Conservation (phyloP, 768 basidiomycete genomes). For the Flagelloscypha sp. region DNA sequence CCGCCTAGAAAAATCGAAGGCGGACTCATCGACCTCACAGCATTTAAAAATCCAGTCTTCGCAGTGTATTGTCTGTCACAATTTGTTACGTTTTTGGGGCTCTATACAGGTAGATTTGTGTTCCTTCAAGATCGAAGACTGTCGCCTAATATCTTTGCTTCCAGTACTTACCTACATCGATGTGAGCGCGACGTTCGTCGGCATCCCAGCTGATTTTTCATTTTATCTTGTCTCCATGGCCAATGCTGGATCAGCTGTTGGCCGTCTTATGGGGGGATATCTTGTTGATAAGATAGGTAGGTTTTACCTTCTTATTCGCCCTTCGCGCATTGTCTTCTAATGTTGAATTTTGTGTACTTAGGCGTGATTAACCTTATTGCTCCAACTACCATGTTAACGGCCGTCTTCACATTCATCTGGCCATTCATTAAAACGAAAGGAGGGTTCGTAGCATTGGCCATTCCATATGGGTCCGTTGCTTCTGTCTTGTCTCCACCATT, state of each 20-base stretch:
- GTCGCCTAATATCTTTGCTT: not conserved
- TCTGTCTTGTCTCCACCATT: not conserved
- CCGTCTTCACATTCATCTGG: constrained; percentile 38
- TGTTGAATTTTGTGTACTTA: constrained; percentile 1
- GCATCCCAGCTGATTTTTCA: constrained; percentile 24
- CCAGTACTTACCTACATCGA: constrained; percentile 38
- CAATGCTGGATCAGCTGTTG: constrained; percentile 36
- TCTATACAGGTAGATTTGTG: constrained; percentile 31
- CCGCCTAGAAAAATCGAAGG: constrained; percentile 29
- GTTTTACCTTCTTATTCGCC: constrained; percentile 23
- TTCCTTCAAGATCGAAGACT: not conserved
- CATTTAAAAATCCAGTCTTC: constrained; percentile 28
- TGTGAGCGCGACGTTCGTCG: constrained; percentile 24
- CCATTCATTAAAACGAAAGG: constrained; percentile 28
- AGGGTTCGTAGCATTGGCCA: constrained; percentile 23
- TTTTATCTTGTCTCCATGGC: constrained; percentile 38
- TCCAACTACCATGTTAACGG: constrained; percentile 31
- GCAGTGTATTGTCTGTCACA: constrained; percentile 30
- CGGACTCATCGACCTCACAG: constrained; percentile 29
- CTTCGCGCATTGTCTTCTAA: constrained; percentile 22
- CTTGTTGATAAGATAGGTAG: constrained; percentile 35
- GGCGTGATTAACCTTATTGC: constrained; percentile 52
- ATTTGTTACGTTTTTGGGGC: constrained; percentile 33
- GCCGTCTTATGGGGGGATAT: constrained; percentile 31
- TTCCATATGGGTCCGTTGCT: constrained; percentile 34